These are phyloP conservation scores for Colletotrichum camelliae DNA, from an alignment of 2,329 filamentous ascomycete species.

Conservation along the genomic window DNA sequence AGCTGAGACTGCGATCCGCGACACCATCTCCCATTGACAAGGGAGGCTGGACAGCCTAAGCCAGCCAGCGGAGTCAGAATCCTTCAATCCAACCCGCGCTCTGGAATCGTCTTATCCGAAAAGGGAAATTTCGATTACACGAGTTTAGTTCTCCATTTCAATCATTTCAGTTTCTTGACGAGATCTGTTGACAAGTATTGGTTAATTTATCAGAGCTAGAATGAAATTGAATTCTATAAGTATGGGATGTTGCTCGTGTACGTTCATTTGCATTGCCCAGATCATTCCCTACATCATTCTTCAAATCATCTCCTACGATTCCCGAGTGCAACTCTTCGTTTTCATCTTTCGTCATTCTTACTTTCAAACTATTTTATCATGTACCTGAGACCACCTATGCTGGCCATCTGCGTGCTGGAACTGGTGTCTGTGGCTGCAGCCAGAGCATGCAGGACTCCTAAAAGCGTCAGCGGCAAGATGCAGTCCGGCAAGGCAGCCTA, in stretches of 20 bases:
- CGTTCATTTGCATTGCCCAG: neutral
- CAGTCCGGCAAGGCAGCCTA: conserved; percentile 48
- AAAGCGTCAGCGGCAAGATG: neutral
- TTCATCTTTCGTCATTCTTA: neutral
- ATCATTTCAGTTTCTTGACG: neutral
- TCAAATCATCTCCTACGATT: neutral
- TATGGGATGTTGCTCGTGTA: neutral
- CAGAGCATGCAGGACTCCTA: neutral
- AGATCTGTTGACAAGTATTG: neutral
- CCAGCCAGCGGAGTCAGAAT: neutral
- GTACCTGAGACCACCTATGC: neutral
- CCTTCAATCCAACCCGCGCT: neutral
- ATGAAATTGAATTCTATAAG: neutral
- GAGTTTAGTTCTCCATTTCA: neutral
- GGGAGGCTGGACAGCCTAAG: neutral
- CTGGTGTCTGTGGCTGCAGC: neutral
- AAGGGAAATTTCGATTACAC: conserved; percentile 12
- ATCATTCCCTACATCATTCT: neutral
- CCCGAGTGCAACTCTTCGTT: neutral
- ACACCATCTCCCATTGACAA: neutral
- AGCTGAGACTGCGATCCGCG: neutral
- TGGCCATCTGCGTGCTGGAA: neutral
- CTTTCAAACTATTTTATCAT: neutral
- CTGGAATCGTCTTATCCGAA: neutral
- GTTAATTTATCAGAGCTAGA: neutral